Base-by-base conservation (phyloP, 225 moss, liverwort and hornwort genomes). In the Rhytidiadelphus loreus region DNA sequence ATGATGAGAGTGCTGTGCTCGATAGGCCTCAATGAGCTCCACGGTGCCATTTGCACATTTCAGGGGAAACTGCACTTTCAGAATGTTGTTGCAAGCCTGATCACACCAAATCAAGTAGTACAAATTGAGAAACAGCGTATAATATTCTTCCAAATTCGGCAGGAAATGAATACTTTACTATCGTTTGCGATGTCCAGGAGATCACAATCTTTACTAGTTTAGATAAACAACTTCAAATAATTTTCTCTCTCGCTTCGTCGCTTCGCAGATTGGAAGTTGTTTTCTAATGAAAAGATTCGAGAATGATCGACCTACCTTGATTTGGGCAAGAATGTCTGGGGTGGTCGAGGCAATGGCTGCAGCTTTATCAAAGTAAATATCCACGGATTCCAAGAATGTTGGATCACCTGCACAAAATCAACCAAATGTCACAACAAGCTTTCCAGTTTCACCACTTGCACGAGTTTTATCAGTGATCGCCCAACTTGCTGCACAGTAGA, bases 1-100 rank as follows among this genome's bases (percentile, higher is more conserved):
- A 91, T 97, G 96, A 82, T 97, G 96, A 41, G 96, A 97, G 87
- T 97, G 96, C 82, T 97, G 96, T 62, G 96, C 96, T 28, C 96
- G 89, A 73, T 97, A 97, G 70, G 96, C 96, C 88, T 97, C 96
- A 77, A 97, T 95, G 9, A 97, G 96, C 94, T 97, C 96, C 87
- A 97, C 96, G 30, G 96, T 93, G 74, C 96, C 96, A 88, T 96
- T 96, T n/a, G 94, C 93, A 70, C 96, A 96, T 89, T 96, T 97
- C 70, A 97, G 89, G 35, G 96, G 96, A 85, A 96, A 97, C 74
- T 97, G 96, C 91, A 97, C 92, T 87, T 95, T 95, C 79, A 97
- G 83, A 80, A 97, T 85, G 84, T 97, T 97, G 88, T 97, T 97
- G 94, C 96, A 97, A 52, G 96, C 96, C 96, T 97, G 93, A 82